These are phyloP conservation scores for Porcisia deanei DNA, from an alignment of 208 protist genomes.

Conservation along the genomic window DNA sequence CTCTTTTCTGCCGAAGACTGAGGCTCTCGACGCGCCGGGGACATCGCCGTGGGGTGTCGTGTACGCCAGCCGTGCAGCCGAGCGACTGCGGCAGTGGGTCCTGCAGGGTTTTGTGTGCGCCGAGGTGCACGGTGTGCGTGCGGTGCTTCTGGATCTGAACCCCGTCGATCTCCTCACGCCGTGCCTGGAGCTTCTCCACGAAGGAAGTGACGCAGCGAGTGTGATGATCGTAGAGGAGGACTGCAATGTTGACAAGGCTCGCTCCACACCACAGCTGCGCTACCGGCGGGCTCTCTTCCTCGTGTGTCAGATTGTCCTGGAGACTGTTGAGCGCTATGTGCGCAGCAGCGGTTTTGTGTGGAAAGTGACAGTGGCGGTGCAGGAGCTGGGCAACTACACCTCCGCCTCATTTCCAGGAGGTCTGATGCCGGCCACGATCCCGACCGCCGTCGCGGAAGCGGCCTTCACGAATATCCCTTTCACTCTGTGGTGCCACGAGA, in stretches of 20 bases:
- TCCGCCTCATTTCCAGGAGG: background rate
- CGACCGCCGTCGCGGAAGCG: background rate
- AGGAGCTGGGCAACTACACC: background rate
- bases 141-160: conserved; percentile 75
- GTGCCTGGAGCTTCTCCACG: conserved; percentile 75
- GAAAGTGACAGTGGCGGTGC: conserved; percentile 64
- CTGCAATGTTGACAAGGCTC: background rate
- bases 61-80: conserved; percentile 73
- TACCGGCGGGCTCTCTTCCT: conserved; percentile 61
- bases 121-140: conserved; percentile 68
- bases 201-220: conserved; percentile 28
- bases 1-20: conserved; percentile 14
- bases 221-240: background rate
- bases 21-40: background rate
- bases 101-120: conserved; percentile 74
- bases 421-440: background rate
- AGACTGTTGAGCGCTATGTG: conserved; percentile 87
- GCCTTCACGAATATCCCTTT: conserved; percentile 10
- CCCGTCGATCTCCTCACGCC: conserved; percentile 56
- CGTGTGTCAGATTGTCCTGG: conserved; percentile 82
- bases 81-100: conserved; percentile 81
- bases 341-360: conserved; percentile 87
- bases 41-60: conserved; percentile 28
- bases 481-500: conserved; percentile 15
- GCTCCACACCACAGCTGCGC: conserved; percentile 20